Evolutionary conservation across 2,329 filamentous ascomycete species (phyloP).

Genomic region (Neurospora sp.): DNA sequence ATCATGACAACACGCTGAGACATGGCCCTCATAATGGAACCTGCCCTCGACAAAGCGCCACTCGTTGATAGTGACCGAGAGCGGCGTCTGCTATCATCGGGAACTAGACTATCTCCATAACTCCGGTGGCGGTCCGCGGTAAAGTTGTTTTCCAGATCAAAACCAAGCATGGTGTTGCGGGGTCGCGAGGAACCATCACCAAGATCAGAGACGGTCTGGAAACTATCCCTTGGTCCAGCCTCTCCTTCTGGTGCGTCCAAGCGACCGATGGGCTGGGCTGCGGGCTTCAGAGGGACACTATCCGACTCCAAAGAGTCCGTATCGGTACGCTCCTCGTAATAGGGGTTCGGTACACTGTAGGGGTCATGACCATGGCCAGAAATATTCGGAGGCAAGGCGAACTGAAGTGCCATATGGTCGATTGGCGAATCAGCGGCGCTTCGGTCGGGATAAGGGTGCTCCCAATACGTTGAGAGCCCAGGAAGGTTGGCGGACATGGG

Average conservation of each 20-base stretch:
- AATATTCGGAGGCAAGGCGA: slow-evolving; percentile 44
- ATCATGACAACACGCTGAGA: slow-evolving; percentile 97
- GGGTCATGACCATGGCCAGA: slow-evolving; percentile 19
- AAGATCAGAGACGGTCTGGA: slow-evolving; percentile 45
- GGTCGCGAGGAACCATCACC: slow-evolving; percentile 43
- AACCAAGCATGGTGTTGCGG: slow-evolving; percentile 42
- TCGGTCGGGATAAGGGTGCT: slow-evolving; percentile 32
- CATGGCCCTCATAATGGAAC: slow-evolving; percentile 74
- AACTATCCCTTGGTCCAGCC: slow-evolving; percentile 40
- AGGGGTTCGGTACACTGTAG: slow-evolving; percentile 25
- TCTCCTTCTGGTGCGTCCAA: slow-evolving; percentile 31
- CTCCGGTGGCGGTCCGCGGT: slow-evolving; percentile 41
- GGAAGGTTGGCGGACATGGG: slow-evolving; percentile 28
- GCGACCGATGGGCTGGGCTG: slow-evolving; percentile 44
- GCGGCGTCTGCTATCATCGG: slow-evolving; percentile 34
- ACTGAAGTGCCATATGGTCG: slow-evolving; percentile 42
- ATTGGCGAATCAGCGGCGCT: slow-evolving; percentile 36
- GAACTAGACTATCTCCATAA: slow-evolving; percentile 46
- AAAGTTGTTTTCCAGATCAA: slow-evolving; percentile 47
- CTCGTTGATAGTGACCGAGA: slow-evolving; percentile 55
- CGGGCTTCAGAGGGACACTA: slow-evolving; percentile 45
- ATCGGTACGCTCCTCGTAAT: slow-evolving; percentile 31
- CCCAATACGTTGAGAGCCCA: slow-evolving; percentile 43
- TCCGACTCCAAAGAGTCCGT: slow-evolving; percentile 45
- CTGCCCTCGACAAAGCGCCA: slow-evolving; percentile 56